phyloP scores from a whole-genome alignment of 176 grass and related monocot species.

The Secale cereale region DNA sequence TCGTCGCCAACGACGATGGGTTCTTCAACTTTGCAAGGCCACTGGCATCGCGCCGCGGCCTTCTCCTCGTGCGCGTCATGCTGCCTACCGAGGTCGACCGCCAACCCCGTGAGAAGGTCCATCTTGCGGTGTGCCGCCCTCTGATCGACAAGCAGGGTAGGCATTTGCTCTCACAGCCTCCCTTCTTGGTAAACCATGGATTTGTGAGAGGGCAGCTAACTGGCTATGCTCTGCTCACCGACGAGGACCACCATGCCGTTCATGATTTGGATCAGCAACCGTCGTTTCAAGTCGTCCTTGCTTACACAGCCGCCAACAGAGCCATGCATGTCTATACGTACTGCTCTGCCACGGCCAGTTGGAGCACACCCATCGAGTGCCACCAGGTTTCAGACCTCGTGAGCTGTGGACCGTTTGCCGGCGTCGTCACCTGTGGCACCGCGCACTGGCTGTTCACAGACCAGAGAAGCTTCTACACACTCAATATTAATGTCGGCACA shows the following conservation, averaged over 20 bases:
- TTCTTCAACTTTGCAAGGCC: not conserved
- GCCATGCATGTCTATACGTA: not conserved
- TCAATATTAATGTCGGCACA: not conserved
- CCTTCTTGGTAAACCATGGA: not conserved
- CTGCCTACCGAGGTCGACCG: not conserved
- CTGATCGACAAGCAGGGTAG: not conserved
- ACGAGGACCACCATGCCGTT: not conserved
- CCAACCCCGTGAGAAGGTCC: not conserved
- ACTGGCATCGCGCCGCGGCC: not conserved
- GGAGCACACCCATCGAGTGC: not conserved
- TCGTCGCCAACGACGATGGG: not conserved
- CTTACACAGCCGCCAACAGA: not conserved
- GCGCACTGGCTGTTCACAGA: not conserved
- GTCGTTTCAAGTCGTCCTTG: not conserved
- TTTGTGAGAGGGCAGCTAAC: not conserved
- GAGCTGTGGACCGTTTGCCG: not conserved
- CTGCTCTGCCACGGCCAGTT: not conserved
- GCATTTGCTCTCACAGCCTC: not conserved
- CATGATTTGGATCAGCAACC: not conserved
- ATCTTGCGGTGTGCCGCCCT: not conserved
- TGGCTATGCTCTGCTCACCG: not conserved
- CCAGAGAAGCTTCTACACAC: not conserved
- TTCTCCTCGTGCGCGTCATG: not conserved
- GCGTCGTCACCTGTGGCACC: not conserved
- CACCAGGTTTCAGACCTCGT: not conserved